phyloP scores from a whole-genome alignment of 306 rosid genomes.

The Vigna angularis region DNA sequence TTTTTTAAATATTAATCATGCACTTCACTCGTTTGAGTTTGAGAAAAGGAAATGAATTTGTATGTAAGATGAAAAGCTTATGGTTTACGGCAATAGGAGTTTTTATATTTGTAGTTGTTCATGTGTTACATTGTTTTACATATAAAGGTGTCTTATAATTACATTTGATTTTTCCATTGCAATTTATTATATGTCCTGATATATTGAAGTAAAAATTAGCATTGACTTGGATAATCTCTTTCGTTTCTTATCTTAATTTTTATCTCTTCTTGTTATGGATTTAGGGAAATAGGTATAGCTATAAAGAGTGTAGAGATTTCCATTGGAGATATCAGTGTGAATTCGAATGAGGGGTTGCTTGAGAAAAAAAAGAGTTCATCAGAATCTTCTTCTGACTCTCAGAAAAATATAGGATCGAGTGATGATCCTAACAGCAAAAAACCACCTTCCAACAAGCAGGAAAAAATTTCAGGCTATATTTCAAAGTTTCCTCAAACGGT shows the following conservation, averaged over 20 bases:
- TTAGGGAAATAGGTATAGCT: constrained; percentile 79
- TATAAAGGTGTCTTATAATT: constrained; percentile 22
- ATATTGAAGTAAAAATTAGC: background rate
- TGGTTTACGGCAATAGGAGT: constrained; percentile 6
- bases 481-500: constrained; percentile 91
- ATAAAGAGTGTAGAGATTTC: constrained; percentile 67
- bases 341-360: constrained; percentile 76
- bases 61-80: constrained; percentile 23
- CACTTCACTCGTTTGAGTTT: constrained; percentile 27
- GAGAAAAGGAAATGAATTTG: constrained; percentile 30
- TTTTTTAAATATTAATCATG: constrained; percentile 35
- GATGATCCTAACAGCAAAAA: constrained; percentile 54
- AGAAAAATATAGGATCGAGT: constrained; percentile 47
- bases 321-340: constrained; percentile 69
- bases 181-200: constrained; percentile 1
- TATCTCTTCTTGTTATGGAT: constrained; percentile 47
- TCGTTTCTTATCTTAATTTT: constrained; percentile 34
- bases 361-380: constrained; percentile 65
- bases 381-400: constrained; percentile 59
- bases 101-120: constrained; percentile 12
- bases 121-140: background rate
- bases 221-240: constrained; percentile 6
- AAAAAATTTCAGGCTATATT: constrained; percentile 50
- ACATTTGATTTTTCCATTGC: background rate
- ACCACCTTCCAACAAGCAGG: constrained; percentile 57